Conservation (phyloP, 1,284 basidiomycete species). For the Austroboletus olivaceoglutinosus region DNA sequence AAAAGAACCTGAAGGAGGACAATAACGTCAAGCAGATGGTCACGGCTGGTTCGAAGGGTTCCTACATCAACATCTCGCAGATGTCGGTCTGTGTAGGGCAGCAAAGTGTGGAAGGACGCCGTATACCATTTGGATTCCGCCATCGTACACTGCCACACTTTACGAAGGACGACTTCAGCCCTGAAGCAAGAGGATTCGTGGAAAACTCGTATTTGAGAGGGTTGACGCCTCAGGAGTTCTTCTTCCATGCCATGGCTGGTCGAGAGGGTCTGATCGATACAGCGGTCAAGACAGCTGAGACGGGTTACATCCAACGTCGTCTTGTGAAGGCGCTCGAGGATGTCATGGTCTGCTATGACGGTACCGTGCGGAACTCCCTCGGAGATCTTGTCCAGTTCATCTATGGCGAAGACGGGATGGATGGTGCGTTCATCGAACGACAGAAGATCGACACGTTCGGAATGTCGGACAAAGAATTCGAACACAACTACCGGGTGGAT, state of each 20-base stretch:
- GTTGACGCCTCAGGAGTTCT: constrained; percentile 97
- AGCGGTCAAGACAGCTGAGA: constrained; percentile 99
- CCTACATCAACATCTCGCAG: constrained; percentile 99
- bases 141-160: constrained; percentile 97
- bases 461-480: constrained; percentile 82
- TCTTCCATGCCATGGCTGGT: constrained; percentile 99
- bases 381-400: constrained; percentile 96
- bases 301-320: constrained; percentile 98
- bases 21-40: constrained; percentile 99
- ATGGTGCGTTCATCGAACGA: constrained; percentile 95
- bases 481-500: constrained; percentile 90
- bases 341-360: constrained; percentile 96
- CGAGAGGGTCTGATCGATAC: constrained; percentile 99
- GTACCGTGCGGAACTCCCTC: constrained; percentile 95
- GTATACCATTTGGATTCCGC: constrained; percentile 97
- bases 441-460: constrained; percentile 91
- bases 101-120: constrained; percentile 96
- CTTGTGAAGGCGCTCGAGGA: constrained; percentile 98
- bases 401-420: constrained; percentile 99
- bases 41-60: constrained; percentile 97
- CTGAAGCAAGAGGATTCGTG: constrained; percentile 97
- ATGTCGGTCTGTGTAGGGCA: constrained; percentile 99
- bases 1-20: constrained; percentile 95
- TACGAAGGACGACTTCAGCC: constrained; percentile 98
- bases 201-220: constrained; percentile 99